These are phyloP conservation scores for Zychaea mexicana DNA, from an alignment of 371 early-diverging fungal species.

Conservation along the genomic window DNA sequence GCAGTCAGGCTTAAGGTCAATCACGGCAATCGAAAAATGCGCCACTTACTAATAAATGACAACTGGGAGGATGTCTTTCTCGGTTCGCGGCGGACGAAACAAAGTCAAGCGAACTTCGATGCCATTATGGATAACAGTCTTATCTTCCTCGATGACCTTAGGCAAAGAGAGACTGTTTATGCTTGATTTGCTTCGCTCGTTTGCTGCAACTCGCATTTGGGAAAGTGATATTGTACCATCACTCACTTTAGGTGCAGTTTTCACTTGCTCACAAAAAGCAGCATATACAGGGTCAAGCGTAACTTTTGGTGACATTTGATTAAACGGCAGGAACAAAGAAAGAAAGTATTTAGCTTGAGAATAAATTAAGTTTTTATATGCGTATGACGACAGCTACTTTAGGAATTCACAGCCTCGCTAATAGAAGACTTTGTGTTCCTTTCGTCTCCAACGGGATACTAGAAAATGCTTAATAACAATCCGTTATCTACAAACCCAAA, in stretches of 20 bases:
- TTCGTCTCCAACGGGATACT: too few species aligned
- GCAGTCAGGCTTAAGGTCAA: too few species aligned
- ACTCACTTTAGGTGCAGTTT: neutral
- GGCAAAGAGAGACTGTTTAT: neutral
- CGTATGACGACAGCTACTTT: too few species aligned
- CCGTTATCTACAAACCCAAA: too few species aligned
- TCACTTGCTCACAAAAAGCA: neutral
- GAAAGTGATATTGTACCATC: neutral
- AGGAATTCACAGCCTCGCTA: too few species aligned
- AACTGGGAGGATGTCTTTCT: slow-evolving; percentile 13
- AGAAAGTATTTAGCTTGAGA: neutral
- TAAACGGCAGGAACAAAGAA: neutral
- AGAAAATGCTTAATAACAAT: too few species aligned
- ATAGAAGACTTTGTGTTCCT: too few species aligned
- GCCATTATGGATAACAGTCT: neutral
- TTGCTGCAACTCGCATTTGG: neutral
- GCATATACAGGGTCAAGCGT: neutral
- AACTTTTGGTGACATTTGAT: neutral
- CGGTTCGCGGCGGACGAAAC: slow-evolving; percentile 18
- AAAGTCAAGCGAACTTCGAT: neutral
- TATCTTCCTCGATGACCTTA: slow-evolving; percentile 11
- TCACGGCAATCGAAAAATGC: too few species aligned
- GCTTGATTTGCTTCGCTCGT: neutral
- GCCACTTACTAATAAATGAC: slow-evolving; percentile 20
- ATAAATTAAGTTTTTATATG: too few species aligned